Evolutionary conservation across 768 basidiomycete species (phyloP).

Genomic region (Leccinum arenicola): DNA sequence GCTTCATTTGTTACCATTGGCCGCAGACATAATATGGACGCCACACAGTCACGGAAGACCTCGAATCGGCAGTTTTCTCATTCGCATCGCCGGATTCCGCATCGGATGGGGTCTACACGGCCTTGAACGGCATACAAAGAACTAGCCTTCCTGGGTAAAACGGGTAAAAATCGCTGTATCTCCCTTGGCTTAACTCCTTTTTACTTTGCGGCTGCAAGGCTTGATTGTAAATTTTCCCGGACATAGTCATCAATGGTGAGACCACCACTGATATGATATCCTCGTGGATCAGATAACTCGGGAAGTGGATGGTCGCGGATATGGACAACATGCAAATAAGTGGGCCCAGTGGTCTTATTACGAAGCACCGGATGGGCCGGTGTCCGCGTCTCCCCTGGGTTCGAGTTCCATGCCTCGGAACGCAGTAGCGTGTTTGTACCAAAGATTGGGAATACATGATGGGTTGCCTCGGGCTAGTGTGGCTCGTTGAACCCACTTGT

Average conservation of each 20-base stretch:
- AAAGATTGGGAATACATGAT: constrained; percentile 45
- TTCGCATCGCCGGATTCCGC: constrained; percentile 3
- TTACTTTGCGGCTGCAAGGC: constrained; percentile 32
- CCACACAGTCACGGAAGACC: constrained; percentile 5
- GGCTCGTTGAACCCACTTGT: constrained; percentile 14
- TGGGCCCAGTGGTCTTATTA: constrained; percentile 23
- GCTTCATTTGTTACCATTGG: constrained; percentile 18
- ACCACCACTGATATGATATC: constrained; percentile 27
- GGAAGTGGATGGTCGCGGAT: constrained; percentile 28
- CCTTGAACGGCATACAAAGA: constrained; percentile 31
- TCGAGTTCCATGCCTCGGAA: constrained; percentile 53
- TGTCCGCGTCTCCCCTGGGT: constrained; percentile 43
- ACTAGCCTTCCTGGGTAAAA: constrained; percentile 38
- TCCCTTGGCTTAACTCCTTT: constrained; percentile 40
- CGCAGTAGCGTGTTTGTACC: constrained; percentile 37
- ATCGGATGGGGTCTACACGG: constrained; percentile 28
- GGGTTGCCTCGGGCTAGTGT: constrained; percentile 34
- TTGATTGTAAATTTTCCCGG: constrained; percentile 33
- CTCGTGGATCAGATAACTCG: constrained; percentile 36
- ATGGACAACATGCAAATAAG: constrained; percentile 26
- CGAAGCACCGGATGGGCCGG: constrained; percentile 25
- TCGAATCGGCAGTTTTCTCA: constrained; percentile 11
- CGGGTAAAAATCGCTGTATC: constrained; percentile 47
- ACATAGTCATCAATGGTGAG: constrained; percentile 30
- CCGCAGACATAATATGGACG: constrained; percentile 10